A percentile compares a stretch with the other conserved stretches of the same genome.
Evolutionary conservation across 768 basidiomycete genomes (phyloP).

Genomic region (Mycena sanguinolenta): DNA sequence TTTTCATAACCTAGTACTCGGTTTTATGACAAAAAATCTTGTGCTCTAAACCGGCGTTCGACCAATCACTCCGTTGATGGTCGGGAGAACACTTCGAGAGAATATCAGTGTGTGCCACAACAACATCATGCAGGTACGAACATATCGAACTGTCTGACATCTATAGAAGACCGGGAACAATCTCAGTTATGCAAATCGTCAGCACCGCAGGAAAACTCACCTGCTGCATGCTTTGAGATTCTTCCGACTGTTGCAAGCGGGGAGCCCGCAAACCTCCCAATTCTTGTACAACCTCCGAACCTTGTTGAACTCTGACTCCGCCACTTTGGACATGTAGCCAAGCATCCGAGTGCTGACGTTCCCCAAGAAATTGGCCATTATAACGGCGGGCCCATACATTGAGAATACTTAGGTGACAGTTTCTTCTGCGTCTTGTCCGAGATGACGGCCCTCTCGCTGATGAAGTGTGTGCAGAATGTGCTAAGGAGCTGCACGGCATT

Average conservation of each 20-base stretch:
- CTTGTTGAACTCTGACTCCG: not conserved
- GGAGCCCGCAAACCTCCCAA: constrained; percentile 33
- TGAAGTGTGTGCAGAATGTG: constrained; percentile 30
- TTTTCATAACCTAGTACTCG: constrained; percentile 12
- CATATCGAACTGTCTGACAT: constrained; percentile 35
- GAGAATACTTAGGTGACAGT: constrained; percentile 17
- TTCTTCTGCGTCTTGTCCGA: constrained; percentile 12
- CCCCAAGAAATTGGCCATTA: constrained; percentile 20
- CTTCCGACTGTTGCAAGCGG: constrained; percentile 22
- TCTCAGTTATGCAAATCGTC: not conserved
- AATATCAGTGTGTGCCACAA: not conserved
- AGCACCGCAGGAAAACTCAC: not conserved
- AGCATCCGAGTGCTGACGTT: constrained; percentile 26
- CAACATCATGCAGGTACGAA: not conserved
- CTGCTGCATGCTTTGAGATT: constrained; percentile 26
- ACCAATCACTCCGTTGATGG: constrained; percentile 26
- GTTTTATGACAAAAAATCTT: constrained; percentile 24
- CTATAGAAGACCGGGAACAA: not conserved
- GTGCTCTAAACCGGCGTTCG: constrained; percentile 4
- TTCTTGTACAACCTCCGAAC: constrained; percentile 24
- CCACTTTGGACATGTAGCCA: constrained; percentile 5
- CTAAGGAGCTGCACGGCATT: constrained; percentile 27
- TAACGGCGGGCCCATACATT: constrained; percentile 26
- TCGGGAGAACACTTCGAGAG: constrained; percentile 17
- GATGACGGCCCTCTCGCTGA: constrained; percentile 25